Evolutionary conservation across 345 rosid genomes (phyloP), one percentile per base, ranked within the genome.

Genomic region (Leavenworthia alabamica): DNA sequence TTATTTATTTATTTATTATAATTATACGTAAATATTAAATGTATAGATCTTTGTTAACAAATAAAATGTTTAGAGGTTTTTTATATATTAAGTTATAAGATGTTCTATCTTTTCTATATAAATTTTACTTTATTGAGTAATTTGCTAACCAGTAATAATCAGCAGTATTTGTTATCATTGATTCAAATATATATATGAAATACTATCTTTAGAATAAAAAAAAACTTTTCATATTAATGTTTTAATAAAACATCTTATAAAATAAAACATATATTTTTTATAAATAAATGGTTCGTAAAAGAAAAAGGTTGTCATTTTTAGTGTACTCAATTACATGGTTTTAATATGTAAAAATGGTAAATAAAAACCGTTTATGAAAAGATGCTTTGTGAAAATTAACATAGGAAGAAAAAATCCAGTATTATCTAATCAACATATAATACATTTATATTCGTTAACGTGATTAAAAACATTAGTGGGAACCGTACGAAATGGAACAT

Each of bases 401-500:
- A 16, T 42, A 2, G 12, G 47, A 16, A 3, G 10, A 13, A 47
- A 48, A 15, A 4, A 4, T 24, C 17, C 2, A 2, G 12, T 28
- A 8, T 28, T 28, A 49, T 14, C 6, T 13, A 13, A 27, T 14
- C 15, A 28, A 28, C 22, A 28, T 27, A 13, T 44, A 19, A 8
- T 42, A 35, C 13, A 4, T 43, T 8, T 17, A 1, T 66, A 12
- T 66, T 54, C 47, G 23, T 36, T 43, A n/a, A 66, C 36, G 29
- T 10, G 4, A 42, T 31, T 10, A 29, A 11, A 13, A 26, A 7
- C 15, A 13, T 41, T 10, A 20, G 19, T 54, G 44, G 54, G 42
- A 50, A 64, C 46, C 11, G 28, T 45, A 55, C 44, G 44, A 55
- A 8, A 35, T 53, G 62, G 39, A 66, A 66, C 45, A 45, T 66